phyloP scores from a whole-genome alignment of 2,329 filamentous ascomycete genomes.

The Fusarium bulbicola region DNA sequence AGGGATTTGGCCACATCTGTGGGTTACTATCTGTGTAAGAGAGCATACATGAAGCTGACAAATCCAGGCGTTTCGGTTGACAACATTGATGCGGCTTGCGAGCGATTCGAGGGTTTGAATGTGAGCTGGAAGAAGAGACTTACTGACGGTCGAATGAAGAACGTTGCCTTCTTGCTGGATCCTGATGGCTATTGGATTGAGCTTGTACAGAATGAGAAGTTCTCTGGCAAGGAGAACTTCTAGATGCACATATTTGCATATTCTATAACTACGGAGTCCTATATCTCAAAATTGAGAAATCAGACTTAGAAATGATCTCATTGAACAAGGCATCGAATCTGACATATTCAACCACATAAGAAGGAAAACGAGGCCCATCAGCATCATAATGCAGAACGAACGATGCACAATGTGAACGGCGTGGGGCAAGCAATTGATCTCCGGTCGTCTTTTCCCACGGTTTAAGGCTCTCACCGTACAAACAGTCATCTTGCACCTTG shows the following conservation, averaged over 20 bases:
- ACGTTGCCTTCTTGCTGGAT: conserved; percentile 90
- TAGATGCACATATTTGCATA: conserved; percentile 41
- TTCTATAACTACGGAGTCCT: not conserved
- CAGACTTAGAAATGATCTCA: no score
- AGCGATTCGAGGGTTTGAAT: conserved; percentile 81
- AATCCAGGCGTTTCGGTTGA: conserved; percentile 81
- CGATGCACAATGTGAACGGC: not conserved
- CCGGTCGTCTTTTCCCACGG: not conserved
- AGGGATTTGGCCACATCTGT: conserved; percentile 96
- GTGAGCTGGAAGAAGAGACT: conserved; percentile 96
- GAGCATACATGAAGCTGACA: conserved; percentile 29
- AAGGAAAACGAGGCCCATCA: not conserved
- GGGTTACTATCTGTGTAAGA: conserved; percentile 46
- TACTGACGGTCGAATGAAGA: conserved; percentile 92
- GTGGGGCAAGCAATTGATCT: not conserved
- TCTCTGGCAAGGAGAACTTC: conserved; percentile 64
- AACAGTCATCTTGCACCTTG: not conserved
- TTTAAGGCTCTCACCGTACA: not conserved
- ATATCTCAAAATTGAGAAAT: not conserved
- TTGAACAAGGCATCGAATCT: not conserved
- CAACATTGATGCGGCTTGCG: conserved; percentile 86
- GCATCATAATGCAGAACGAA: not conserved
- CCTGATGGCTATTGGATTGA: conserved; percentile 89
- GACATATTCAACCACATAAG: not conserved
- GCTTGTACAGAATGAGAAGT: conserved; percentile 79